phyloP scores from a whole-genome alignment of 1,284 basidiomycete species.

The Ustilago vetiveriae region DNA sequence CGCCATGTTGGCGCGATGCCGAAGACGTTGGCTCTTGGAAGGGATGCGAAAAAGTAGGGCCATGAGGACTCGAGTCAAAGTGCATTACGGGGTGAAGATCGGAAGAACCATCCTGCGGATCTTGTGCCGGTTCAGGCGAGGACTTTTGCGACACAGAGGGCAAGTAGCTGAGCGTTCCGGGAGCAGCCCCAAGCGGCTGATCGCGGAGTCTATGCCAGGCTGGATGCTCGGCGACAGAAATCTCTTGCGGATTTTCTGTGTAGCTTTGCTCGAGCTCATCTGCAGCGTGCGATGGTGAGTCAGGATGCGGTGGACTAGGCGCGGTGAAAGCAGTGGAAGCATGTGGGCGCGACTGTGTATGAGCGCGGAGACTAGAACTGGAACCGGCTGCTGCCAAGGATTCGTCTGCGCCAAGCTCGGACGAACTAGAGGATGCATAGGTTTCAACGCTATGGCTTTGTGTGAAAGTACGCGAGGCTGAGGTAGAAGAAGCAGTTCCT shows the following conservation, averaged over 20 bases:
- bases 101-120: background rate
- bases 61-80: background rate
- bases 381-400: background rate
- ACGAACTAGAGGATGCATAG: constrained; percentile 32
- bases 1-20: background rate
- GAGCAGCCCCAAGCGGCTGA: constrained; percentile 26
- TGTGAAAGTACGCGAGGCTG: constrained; percentile 29
- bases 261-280: constrained; percentile 24
- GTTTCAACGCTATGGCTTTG: constrained; percentile 20
- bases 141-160: constrained; percentile 23
- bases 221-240: constrained; percentile 36
- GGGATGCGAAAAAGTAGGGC: constrained; percentile 15
- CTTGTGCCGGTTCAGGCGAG: background rate
- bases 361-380: constrained; percentile 1
- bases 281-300: background rate
- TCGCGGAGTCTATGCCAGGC: constrained; percentile 34
- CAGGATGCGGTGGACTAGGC: constrained; percentile 3
- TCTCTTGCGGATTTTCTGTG: constrained; percentile 26
- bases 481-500: constrained; percentile 27
- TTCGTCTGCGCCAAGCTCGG: constrained; percentile 30
- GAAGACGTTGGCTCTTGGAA: constrained; percentile 8
- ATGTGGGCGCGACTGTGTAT: background rate
- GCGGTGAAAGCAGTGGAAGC: background rate
- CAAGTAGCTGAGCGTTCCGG: constrained; percentile 38
- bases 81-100: background rate